Conservation (phyloP, 73 alveolate genomes). For the Paramecium caudatum region DNA sequence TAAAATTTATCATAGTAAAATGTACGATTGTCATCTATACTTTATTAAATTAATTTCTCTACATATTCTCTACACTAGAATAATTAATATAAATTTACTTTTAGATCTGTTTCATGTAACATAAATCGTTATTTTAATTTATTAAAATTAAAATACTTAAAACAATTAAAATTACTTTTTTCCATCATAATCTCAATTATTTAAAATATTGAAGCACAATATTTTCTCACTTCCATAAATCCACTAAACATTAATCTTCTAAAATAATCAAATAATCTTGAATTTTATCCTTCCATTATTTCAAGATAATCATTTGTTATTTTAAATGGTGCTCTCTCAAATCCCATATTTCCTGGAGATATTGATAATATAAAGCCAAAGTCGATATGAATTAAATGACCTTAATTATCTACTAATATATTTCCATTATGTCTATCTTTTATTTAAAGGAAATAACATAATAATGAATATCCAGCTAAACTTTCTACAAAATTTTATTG, state of each 20-base stretch:
- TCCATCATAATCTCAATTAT: conserved; percentile 74
- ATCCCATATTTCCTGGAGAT: conserved; percentile 98
- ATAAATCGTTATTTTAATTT: conserved; percentile 71
- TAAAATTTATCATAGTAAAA: conserved; percentile 70
- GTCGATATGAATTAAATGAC: conserved; percentile 97
- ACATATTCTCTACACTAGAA: conserved; percentile 50
- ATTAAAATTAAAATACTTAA: conserved; percentile 45
- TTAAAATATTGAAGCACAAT: conserved; percentile 61
- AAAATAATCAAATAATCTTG: conserved; percentile 69
- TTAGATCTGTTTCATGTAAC: background rate
- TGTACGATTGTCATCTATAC: conserved; percentile 65
- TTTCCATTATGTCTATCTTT: conserved; percentile 98
- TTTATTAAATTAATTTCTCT: conserved; percentile 66
- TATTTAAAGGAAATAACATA: conserved; percentile 93
- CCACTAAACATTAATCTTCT: conserved; percentile 67
- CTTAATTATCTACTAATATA: conserved; percentile 94
- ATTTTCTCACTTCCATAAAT: conserved; percentile 63
- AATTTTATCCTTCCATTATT: conserved; percentile 73
- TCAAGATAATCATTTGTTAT: conserved; percentile 82
- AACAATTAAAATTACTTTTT: conserved; percentile 66
- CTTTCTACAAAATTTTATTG: conserved; percentile 98
- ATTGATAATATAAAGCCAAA: conserved; percentile 95
- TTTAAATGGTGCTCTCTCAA: conserved; percentile 99
- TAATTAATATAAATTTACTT: background rate
- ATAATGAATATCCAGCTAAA: conserved; percentile 98